A percentile compares a stretch with the other conserved stretches of the same genome.
Conservation (phyloP, 208 protist species). For the Entamoeba dispar region DNA sequence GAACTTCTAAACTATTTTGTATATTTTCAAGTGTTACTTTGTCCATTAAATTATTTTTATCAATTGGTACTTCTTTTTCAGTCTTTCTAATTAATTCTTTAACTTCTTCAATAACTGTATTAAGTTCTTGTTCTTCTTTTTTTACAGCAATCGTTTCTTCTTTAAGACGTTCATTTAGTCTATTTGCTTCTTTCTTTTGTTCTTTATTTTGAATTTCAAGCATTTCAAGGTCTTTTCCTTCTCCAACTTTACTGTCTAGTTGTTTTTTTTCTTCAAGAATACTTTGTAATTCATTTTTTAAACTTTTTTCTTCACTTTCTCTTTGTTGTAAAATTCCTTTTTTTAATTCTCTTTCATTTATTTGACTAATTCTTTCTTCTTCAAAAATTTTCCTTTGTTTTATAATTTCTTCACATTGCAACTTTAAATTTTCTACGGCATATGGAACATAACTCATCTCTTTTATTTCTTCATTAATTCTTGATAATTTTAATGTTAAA, state of each 20-base stretch:
- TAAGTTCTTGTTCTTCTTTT: background rate
- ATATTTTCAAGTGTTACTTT: background rate
- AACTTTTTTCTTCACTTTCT: background rate
- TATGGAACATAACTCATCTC: background rate
- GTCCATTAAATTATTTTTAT: background rate
- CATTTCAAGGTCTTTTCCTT: background rate
- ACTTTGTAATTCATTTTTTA: background rate
- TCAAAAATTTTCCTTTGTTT: background rate
- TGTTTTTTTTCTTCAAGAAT: background rate
- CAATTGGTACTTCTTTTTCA: background rate
- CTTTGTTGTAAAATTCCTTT: background rate
- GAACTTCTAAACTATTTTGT: background rate
- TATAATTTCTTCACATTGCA: background rate
- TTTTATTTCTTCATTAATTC: background rate
- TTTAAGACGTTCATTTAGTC: too few species aligned
- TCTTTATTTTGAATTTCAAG: background rate
- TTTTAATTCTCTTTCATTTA: background rate
- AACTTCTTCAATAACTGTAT: background rate
- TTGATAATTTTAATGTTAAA: background rate
- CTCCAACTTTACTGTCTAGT: background rate
- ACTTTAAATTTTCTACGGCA: background rate
- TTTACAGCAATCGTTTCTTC: background rate
- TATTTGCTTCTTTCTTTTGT: background rate
- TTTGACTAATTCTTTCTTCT: background rate
- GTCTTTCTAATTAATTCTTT: background rate